These are phyloP conservation scores for Solanum pennellii DNA, from an alignment of 257 asterid genomes.

Conservation along the genomic window DNA sequence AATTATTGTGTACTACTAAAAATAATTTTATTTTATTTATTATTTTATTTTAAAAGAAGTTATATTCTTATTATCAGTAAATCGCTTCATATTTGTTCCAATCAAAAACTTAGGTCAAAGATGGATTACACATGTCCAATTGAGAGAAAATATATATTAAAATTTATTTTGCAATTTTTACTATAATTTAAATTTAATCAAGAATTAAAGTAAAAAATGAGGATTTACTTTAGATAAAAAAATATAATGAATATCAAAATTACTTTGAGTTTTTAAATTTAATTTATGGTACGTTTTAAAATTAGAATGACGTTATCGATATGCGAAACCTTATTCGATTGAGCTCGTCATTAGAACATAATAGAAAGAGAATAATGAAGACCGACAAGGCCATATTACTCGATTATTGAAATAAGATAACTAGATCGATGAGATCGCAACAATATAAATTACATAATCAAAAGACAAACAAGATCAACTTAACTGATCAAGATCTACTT, in stretches of 20 bases:
- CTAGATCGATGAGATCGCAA: neutral
- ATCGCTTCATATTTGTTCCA: neutral
- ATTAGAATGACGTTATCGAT: fast-evolving
- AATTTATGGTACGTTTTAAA: no score
- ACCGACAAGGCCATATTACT: neutral
- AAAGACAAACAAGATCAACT: neutral
- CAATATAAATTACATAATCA: no score
- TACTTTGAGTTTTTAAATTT: neutral
- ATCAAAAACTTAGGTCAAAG: neutral
- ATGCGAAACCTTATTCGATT: no score
- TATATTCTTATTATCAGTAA: neutral
- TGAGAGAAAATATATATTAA: neutral
- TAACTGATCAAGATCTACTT: neutral
- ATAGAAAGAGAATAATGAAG: neutral
- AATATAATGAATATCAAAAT: neutral
- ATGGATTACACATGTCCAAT: neutral
- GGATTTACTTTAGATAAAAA: neutral
- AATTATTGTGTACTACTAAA: neutral
- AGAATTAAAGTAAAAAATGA: neutral
- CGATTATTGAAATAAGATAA: neutral
- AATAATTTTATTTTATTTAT: no score
- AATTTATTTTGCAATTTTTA: neutral
- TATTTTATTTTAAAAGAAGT: no score
- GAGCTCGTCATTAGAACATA: no score
- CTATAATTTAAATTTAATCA: neutral